Evolutionary conservation across 352 stramenopile genomes (phyloP).

Genomic region (Phytopythium oedochilum): DNA sequence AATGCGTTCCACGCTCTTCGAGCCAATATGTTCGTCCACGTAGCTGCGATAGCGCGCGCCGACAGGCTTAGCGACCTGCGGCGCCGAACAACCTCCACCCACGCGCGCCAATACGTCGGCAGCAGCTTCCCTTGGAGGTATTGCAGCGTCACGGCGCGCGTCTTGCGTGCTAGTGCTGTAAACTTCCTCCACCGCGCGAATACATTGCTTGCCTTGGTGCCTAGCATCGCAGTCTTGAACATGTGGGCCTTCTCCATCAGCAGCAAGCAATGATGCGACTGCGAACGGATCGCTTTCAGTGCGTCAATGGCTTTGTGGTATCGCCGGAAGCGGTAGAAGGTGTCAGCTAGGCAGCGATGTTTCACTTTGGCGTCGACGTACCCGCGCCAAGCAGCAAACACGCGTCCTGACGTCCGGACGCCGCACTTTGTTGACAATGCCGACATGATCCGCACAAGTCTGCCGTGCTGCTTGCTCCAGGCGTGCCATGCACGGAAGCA

Average conservation of each 20-base stretch:
- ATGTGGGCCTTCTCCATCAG: constrained; percentile 10
- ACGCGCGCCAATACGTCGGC: constrained; percentile 19
- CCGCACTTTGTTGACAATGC: constrained; percentile 19
- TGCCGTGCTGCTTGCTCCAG: constrained; percentile 26
- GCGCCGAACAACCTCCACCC: constrained; percentile 8
- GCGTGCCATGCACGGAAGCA: constrained; percentile 44
- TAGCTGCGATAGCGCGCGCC: constrained; percentile 1
- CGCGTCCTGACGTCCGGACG: background rate
- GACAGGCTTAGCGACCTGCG: constrained; percentile 2
- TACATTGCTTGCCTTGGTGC: constrained; percentile 6
- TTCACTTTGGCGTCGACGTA: constrained; percentile 5
- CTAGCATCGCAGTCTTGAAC: constrained; percentile 15
- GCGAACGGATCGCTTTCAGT: constrained; percentile 3
- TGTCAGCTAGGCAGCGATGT: constrained; percentile 5
- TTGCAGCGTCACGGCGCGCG: constrained; percentile 11
- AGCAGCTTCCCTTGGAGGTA: constrained; percentile 26
- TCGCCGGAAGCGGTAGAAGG: constrained; percentile 16
- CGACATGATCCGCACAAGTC: constrained; percentile 16
- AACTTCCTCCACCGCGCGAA: constrained; percentile 26
- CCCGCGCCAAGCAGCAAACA: constrained; percentile 19
- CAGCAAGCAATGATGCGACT: background rate
- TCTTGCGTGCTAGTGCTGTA: constrained; percentile 12
- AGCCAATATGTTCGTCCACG: constrained; percentile 19
- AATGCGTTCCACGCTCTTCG: constrained; percentile 24
- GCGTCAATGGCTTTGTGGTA: constrained; percentile 16